Evolutionary conservation across 345 rosid species (phyloP), one percentile per base, ranked within the genome.

Genomic region (Turnera subulata): DNA sequence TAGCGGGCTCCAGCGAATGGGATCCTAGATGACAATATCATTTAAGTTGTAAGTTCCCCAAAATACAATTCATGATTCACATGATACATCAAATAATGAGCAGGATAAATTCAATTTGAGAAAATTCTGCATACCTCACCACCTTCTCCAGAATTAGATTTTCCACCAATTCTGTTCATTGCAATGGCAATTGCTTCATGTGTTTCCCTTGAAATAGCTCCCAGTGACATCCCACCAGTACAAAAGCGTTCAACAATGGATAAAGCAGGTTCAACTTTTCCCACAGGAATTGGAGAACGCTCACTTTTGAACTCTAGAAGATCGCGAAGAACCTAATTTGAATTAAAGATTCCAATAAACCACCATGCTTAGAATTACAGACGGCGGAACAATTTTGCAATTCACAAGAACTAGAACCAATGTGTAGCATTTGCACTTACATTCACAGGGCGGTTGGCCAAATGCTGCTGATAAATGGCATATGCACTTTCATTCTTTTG

Each of bases 131-230:
- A 39, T 86, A 89, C 99, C 97, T 92, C 99, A 47, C 99, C 99
- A 61, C 99, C 99, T 85, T 93, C 99, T 57, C 97, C 97, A 1
- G 99, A 89, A 79, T 93, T 93, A 49, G 97, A 93, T 76, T 82
- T 93, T 13, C 99, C 99, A 72, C 96, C 88, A 59, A 93, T 24
- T 67, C 97, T 89, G 66, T 93, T 93, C 99, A 89, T 93, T 39
- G 97, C 99, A 78, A 89, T 80, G 72, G 97, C 97, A 77, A 93
- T 93, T 19, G 97, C 97, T 79, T 93, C 99, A 65, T 93, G 99
- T 71, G 99, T 93, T 73, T 93, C 99, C 77, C 99, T 87, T 57
- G 99, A 93, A 57, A 93, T 93, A 62, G 99, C 99, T 64, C 99
- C 99, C 35, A 93, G 97, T 11, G 99, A 89, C 97, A 93, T 93